Percentiles rank a stretch among this genome's conserved stretches.
phyloP scores from a whole-genome alignment of 805 yeast genomes.

The Blastobotrys americana region DNA sequence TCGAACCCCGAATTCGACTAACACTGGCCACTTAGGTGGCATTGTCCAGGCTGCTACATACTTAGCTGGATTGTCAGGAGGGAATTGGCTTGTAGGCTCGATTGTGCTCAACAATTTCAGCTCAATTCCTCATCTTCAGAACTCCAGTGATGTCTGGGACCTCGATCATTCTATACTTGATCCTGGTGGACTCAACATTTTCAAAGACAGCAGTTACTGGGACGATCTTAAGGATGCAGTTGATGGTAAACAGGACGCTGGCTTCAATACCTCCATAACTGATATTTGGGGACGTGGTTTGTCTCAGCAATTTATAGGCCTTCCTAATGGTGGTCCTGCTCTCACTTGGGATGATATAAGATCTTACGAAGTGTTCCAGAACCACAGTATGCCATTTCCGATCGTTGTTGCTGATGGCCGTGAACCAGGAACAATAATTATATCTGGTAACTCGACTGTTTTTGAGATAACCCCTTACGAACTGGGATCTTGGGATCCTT shows the following conservation, averaged over 20 bases:
- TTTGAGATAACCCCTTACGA: slow-evolving; percentile 53
- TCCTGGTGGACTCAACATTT: slow-evolving; percentile 56
- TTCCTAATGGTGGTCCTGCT: slow-evolving; percentile 56
- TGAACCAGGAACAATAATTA: slow-evolving; percentile 41
- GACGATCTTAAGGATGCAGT: slow-evolving; percentile 39
- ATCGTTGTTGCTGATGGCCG: slow-evolving; percentile 47
- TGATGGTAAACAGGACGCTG: slow-evolving; percentile 51
- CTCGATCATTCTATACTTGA: slow-evolving; percentile 51
- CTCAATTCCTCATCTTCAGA: slow-evolving; percentile 52
- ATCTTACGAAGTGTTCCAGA: slow-evolving; percentile 51
- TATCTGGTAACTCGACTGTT: slow-evolving; percentile 60
- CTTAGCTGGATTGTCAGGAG: slow-evolving; percentile 75
- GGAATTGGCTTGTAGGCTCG: slow-evolving; percentile 73
- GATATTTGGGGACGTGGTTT: slow-evolving; percentile 80
- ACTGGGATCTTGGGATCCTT: slow-evolving; percentile 85
- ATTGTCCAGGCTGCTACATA: slow-evolving; percentile 64
- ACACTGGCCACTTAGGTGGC: slow-evolving; percentile 57
- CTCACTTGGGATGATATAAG: slow-evolving; percentile 52
- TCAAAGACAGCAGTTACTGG: slow-evolving; percentile 48
- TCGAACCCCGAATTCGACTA: slow-evolving; percentile 49
- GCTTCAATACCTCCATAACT: slow-evolving; percentile 59
- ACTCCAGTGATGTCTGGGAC: slow-evolving; percentile 54
- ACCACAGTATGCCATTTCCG: slow-evolving; percentile 66
- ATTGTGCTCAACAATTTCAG: slow-evolving; percentile 67
- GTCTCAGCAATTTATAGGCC: slow-evolving; percentile 62